phyloP scores from a whole-genome alignment of 192 early-diverging fungal genomes.

The Backusella australiensis region DNA sequence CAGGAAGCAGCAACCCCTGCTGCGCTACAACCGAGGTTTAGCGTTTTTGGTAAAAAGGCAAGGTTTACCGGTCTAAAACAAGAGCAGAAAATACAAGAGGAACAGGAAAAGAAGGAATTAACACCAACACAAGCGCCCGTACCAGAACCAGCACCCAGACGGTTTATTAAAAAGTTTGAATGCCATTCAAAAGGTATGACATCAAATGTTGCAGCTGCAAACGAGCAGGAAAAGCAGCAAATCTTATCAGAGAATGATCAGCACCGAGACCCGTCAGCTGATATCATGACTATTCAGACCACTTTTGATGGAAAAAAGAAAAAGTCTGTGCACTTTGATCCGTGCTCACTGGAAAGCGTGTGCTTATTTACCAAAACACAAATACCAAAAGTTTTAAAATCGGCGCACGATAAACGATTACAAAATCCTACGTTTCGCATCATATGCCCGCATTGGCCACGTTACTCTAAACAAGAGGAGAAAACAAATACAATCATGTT shows the following conservation, averaged over 20 bases:
- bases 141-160: background rate
- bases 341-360: conserved; percentile 59
- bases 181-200: background rate
- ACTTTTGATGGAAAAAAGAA: background rate
- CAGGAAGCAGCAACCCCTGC: background rate
- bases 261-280: background rate
- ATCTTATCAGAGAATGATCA: background rate
- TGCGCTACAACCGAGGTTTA: conserved; percentile 1
- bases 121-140: background rate
- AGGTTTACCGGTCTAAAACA: background rate
- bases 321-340: conserved; percentile 65
- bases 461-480: background rate
- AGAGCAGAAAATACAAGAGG: background rate
- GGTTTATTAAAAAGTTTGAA: conserved; percentile 8
- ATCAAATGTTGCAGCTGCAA: conserved; percentile 5
- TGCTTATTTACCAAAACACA: conserved; percentile 68
- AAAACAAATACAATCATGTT: conserved; percentile 1
- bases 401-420: background rate
- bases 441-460: conserved; percentile 13
- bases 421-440: conserved; percentile 9
- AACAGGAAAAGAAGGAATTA: background rate
- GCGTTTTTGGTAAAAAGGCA: conserved; percentile 7
- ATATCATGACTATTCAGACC: background rate
- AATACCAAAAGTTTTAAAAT: conserved; percentile 41
- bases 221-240: background rate